Evolutionary conservation across 1,284 basidiomycete species (phyloP).

Genomic region (Sporisorium exsertum): DNA sequence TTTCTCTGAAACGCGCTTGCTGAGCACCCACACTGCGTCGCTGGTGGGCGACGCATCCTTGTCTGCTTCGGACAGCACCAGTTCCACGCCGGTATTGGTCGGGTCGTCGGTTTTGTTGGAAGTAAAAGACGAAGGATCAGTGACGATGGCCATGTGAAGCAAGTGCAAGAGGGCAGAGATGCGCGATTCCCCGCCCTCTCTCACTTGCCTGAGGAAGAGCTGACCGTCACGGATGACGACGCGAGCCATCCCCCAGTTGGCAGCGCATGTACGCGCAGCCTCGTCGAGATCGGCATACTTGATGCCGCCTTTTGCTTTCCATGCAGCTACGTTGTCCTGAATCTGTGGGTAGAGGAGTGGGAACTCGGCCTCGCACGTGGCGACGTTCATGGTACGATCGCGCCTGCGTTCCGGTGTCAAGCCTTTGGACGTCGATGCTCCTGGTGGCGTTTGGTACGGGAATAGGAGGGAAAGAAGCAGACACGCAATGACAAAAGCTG

Average conservation of each 20-base stretch:
- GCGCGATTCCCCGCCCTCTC: slow-evolving; percentile 47
- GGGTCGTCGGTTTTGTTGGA: background rate
- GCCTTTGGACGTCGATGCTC: background rate
- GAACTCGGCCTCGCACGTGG: slow-evolving; percentile 47
- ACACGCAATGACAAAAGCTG: slow-evolving; percentile 21
- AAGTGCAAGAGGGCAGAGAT: slow-evolving; percentile 47
- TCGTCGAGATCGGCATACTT: slow-evolving; percentile 33
- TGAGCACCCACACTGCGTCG: slow-evolving; percentile 41
- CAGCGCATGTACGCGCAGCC: slow-evolving; percentile 14
- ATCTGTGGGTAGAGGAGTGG: slow-evolving; percentile 55
- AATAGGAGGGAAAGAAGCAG: slow-evolving; percentile 22
- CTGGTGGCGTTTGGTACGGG: background rate
- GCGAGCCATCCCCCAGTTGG: slow-evolving; percentile 43
- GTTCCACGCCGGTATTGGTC: slow-evolving; percentile 24
- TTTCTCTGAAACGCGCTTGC: slow-evolving; percentile 32
- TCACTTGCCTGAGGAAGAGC: slow-evolving; percentile 43
- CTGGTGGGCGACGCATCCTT: slow-evolving; percentile 36
- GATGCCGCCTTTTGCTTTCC: slow-evolving; percentile 49
- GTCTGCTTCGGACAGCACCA: slow-evolving; percentile 51
- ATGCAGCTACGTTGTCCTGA: slow-evolving; percentile 32
- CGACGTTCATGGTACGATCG: slow-evolving; percentile 39
- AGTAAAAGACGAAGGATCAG: slow-evolving; percentile 20
- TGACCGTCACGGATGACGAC: slow-evolving; percentile 51
- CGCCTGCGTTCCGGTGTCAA: slow-evolving; percentile 14
- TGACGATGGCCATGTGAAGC: slow-evolving; percentile 36